Evolutionary conservation across 805 yeast genomes (phyloP).

Genomic region (Metschnikowia similis): DNA sequence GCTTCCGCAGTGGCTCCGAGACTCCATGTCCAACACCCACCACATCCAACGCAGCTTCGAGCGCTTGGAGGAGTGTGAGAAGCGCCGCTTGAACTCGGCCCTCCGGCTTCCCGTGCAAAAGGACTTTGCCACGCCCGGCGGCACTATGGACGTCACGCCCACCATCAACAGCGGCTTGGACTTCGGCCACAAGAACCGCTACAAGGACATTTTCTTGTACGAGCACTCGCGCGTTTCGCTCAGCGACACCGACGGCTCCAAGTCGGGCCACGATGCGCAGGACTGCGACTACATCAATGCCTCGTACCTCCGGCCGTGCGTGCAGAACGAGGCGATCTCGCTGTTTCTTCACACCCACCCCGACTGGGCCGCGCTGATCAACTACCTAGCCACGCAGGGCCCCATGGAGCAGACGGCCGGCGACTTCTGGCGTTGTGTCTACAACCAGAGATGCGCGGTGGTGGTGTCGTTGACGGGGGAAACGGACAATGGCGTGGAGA

Average conservation of each 20-base stretch:
- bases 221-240: constrained; percentile 18
- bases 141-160: constrained; percentile 26
- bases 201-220: constrained; percentile 18
- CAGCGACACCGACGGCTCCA: constrained; percentile 1
- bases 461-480: constrained; percentile 75
- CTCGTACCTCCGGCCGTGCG: constrained; percentile 47
- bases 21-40: constrained; percentile 6
- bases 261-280: constrained; percentile 8
- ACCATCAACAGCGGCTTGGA: constrained; percentile 45
- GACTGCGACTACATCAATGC: constrained; percentile 78
- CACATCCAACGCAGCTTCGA: constrained; percentile 45
- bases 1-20: constrained; percentile 16
- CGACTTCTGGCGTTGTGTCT: constrained; percentile 81
- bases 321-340: neutral
- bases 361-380: constrained; percentile 1
- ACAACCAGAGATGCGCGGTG: constrained; percentile 58
- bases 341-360: neutral
- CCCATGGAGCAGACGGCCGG: constrained; percentile 70
- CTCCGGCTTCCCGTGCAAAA: constrained; percentile 4
- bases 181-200: constrained; percentile 19
- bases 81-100: constrained; percentile 50
- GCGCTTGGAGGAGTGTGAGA: constrained; percentile 65
- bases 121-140: constrained; percentile 15
- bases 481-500: constrained; percentile 69
- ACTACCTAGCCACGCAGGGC: constrained; percentile 84